phyloP scores from a whole-genome alignment of 805 yeast genomes.

The Dipodascus albidus region DNA sequence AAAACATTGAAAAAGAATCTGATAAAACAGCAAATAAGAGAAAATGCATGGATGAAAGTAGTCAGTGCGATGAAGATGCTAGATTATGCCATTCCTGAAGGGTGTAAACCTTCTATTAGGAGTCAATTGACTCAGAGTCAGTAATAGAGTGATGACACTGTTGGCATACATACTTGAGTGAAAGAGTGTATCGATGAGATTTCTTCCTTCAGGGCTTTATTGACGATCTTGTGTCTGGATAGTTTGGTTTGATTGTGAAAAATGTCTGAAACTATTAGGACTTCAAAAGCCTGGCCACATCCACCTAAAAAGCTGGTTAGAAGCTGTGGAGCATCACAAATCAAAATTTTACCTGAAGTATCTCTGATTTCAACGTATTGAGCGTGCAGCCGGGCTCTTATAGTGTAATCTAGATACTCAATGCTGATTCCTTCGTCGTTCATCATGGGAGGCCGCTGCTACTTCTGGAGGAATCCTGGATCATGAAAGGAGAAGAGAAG shows the following conservation, averaged over 20 bases:
- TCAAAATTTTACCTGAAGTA: slow-evolving; percentile 33
- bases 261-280: slow-evolving; percentile 61
- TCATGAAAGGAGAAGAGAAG: not conserved
- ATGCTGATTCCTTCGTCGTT: slow-evolving; percentile 1
- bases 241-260: slow-evolving; percentile 78
- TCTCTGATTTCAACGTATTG: slow-evolving; percentile 61
- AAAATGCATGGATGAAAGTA: not conserved
- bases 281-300: slow-evolving; percentile 97
- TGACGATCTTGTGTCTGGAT: slow-evolving; percentile 79
- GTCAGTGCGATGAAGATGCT: not conserved
- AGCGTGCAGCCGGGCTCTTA: slow-evolving; percentile 48
- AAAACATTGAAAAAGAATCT: not conserved
- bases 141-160: not conserved
- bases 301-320: slow-evolving; percentile 43
- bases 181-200: slow-evolving; percentile 87
- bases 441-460: too few relatives aligned
- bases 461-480: not conserved
- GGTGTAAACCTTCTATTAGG: slow-evolving; percentile 39
- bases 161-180: slow-evolving; percentile 62
- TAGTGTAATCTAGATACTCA: slow-evolving; percentile 35
- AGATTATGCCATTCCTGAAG: slow-evolving; percentile 67
- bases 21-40: not conserved
- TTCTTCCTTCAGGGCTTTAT: slow-evolving; percentile 68
- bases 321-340: too few relatives aligned
- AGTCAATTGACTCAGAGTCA: not conserved